Percentiles rank a stretch among this genome's conserved stretches.
phyloP scores from a whole-genome alignment of 495 filamentous ascomycete species.

The Penicillium roqueforti region DNA sequence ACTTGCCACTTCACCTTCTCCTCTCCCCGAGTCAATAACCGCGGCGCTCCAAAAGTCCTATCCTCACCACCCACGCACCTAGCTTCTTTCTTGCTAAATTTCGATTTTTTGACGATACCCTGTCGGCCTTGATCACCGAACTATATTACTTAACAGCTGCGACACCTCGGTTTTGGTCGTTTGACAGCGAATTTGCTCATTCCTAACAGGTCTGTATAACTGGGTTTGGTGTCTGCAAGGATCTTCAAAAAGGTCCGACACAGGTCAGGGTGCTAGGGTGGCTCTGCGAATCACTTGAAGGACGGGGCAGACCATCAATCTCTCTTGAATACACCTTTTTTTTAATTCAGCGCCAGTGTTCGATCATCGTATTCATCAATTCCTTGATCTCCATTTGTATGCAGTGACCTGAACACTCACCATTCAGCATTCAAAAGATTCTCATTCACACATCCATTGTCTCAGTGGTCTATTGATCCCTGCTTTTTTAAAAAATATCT shows the following conservation, averaged over 20 bases:
- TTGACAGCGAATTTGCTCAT: background rate
- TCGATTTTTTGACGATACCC: background rate
- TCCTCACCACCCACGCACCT: background rate
- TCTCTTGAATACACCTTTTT: slow-evolving; percentile 15
- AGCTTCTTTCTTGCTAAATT: background rate
- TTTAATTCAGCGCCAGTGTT: slow-evolving; percentile 17
- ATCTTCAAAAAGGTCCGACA: slow-evolving; percentile 51
- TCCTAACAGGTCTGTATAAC: background rate
- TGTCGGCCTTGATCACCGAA: background rate
- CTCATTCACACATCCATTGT: slow-evolving; percentile 27
- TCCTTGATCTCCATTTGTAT: slow-evolving; percentile 37
- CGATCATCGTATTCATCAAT: slow-evolving; percentile 31
- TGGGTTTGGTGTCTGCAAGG: slow-evolving; percentile 57
- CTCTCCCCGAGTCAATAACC: background rate
- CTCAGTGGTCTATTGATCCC: slow-evolving; percentile 27
- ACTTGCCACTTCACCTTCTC: slow-evolving; percentile 7
- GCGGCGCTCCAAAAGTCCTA: background rate
- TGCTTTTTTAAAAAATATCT: slow-evolving; percentile 17
- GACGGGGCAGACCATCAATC: slow-evolving; percentile 17
- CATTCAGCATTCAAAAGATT: slow-evolving; percentile 30
- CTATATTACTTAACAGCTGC: background rate
- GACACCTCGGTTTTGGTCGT: background rate
- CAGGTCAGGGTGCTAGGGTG: slow-evolving; percentile 17
- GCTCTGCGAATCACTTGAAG: slow-evolving; percentile 21
- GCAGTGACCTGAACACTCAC: slow-evolving; percentile 31